phyloP scores from a whole-genome alignment of 2,329 filamentous ascomycete species.

The Trichoderma gracile region DNA sequence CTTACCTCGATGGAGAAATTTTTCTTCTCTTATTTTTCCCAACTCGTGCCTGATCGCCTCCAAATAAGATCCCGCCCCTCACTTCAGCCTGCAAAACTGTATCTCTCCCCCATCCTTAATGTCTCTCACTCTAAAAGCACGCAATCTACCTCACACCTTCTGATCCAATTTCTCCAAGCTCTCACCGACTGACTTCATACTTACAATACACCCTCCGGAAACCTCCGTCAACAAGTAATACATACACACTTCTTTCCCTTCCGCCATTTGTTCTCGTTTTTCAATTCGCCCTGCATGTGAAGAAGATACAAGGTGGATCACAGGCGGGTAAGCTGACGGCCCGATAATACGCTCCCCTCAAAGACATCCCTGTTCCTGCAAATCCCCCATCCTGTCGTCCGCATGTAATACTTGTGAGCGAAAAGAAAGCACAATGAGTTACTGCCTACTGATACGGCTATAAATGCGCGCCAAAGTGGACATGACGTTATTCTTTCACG shows the following conservation, averaged over 20 bases:
- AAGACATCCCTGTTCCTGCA: neutral
- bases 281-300: neutral
- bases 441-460: neutral
- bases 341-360: constrained; percentile 1
- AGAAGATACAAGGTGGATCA: no score
- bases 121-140: no score
- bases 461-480: neutral
- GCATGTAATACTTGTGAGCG: neutral
- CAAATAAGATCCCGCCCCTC: neutral
- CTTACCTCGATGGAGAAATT: neutral
- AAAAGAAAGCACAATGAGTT: neutral
- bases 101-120: neutral
- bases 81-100: neutral
- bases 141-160: no score
- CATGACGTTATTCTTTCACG: constrained; percentile 12
- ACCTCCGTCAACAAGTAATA: no score
- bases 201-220: no score
- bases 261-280: neutral
- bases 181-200: neutral
- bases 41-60: neutral
- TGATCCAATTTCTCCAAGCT: neutral
- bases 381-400: no score
- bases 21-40: no score
- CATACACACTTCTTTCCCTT: neutral
- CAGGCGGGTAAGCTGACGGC: constrained; percentile 16